Conservation (phyloP, 352 stramenopile genomes). For the Phytophthora aleatoria region DNA sequence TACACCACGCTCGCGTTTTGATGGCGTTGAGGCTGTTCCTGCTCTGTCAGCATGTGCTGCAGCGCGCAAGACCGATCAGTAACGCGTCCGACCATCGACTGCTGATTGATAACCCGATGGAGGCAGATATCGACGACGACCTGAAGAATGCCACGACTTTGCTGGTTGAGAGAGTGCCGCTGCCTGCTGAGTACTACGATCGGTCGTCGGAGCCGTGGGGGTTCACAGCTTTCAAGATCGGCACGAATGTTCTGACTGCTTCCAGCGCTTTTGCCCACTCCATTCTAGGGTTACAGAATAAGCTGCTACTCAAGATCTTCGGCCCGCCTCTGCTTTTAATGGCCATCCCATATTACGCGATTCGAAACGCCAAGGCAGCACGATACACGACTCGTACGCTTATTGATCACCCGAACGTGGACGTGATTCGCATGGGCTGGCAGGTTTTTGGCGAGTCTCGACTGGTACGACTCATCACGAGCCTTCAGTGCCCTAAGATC, state of each 20-base stretch:
- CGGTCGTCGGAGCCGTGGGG: constrained; percentile 79
- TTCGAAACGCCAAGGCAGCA: constrained; percentile 73
- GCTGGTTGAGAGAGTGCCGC: constrained; percentile 78
- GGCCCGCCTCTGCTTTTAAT: constrained; percentile 62
- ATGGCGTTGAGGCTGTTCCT: constrained; percentile 85
- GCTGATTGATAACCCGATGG: constrained; percentile 84
- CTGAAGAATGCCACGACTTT: constrained; percentile 84
- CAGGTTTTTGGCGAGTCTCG: constrained; percentile 82
- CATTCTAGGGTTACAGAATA: constrained; percentile 67
- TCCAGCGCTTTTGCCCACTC: constrained; percentile 82
- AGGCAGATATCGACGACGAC: constrained; percentile 88
- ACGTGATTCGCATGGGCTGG: constrained; percentile 87
- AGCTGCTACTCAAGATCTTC: constrained; percentile 62
- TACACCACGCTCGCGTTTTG: constrained; percentile 83
- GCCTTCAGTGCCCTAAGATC: constrained; percentile 66
- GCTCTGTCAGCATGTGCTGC: constrained; percentile 83
- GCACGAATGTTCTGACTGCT: constrained; percentile 75
- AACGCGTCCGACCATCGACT: constrained; percentile 78
- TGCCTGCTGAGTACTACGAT: constrained; percentile 86
- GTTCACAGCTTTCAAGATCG: constrained; percentile 85
- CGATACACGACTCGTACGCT: constrained; percentile 79
- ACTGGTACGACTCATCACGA: constrained; percentile 69
- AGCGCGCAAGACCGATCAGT: constrained; percentile 70
- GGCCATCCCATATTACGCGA: constrained; percentile 83
- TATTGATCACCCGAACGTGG: constrained; percentile 84